These are phyloP conservation scores for Metschnikowia lunata DNA, from an alignment of 805 yeast species.

Conservation along the genomic window DNA sequence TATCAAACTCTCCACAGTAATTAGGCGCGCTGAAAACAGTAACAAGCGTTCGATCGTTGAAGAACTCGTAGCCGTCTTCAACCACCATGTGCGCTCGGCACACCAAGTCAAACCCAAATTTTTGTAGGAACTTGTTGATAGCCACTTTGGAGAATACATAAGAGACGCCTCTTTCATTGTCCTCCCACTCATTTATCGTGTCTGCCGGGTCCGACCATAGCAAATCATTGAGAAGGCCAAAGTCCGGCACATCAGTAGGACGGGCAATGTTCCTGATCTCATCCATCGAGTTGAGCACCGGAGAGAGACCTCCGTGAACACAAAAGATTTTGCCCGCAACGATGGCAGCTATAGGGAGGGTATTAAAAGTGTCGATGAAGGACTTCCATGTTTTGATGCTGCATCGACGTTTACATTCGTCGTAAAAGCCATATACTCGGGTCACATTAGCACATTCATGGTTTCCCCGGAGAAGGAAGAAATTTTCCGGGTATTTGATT, in stretches of 20 bases:
- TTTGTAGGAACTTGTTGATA: slow-evolving; percentile 67
- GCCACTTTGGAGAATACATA: slow-evolving; percentile 78
- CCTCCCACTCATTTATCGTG: slow-evolving; percentile 81
- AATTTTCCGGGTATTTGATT: slow-evolving; percentile 94
- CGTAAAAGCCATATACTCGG: slow-evolving; percentile 94
- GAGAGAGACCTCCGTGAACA: slow-evolving; percentile 81
- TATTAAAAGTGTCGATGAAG: slow-evolving; percentile 91
- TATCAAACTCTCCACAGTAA: slow-evolving; percentile 80
- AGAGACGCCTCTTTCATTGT: slow-evolving; percentile 79
- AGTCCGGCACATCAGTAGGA: slow-evolving; percentile 85
- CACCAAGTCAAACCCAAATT: slow-evolving; percentile 75
- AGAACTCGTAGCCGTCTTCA: slow-evolving; percentile 75
- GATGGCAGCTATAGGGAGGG: slow-evolving; percentile 91
- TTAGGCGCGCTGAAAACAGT: slow-evolving; percentile 75
- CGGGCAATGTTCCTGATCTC: slow-evolving; percentile 71
- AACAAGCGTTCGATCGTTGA: slow-evolving; percentile 65
- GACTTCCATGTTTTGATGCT: slow-evolving; percentile 90
- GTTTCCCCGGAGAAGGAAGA: slow-evolving; percentile 88
- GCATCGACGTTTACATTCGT: slow-evolving; percentile 93
- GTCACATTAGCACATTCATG: slow-evolving; percentile 98
- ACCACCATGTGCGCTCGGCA: slow-evolving; percentile 89
- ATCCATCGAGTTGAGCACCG: slow-evolving; percentile 67
- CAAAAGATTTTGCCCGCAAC: slow-evolving; percentile 94
- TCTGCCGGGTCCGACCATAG: slow-evolving; percentile 87
- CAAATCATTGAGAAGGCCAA: slow-evolving; percentile 70